phyloP scores from a whole-genome alignment of 768 basidiomycete species.

The Rhizopogon rudus region DNA sequence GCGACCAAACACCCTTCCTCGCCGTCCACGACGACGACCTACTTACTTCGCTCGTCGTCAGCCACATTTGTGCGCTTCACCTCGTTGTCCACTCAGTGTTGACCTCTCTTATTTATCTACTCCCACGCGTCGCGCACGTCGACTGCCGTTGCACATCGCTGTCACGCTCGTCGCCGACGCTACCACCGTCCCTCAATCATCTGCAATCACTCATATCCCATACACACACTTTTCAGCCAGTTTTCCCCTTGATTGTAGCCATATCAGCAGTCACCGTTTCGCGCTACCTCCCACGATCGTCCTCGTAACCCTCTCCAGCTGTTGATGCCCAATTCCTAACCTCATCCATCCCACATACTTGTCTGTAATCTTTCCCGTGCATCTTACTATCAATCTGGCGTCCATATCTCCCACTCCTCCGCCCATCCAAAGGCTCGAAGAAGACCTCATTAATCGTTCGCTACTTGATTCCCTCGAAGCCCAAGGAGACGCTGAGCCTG shows the following conservation, averaged over 20 bases:
- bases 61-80: slow-evolving; percentile 16
- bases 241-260: slow-evolving; percentile 33
- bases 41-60: slow-evolving; percentile 13
- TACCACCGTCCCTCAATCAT: slow-evolving; percentile 22
- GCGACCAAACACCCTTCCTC: slow-evolving; percentile 37
- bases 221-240: slow-evolving; percentile 18
- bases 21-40: slow-evolving; percentile 31
- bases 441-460: slow-evolving; percentile 85
- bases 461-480: slow-evolving; percentile 80
- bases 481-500: slow-evolving; percentile 76
- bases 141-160: slow-evolving; percentile 15
- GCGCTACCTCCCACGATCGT: slow-evolving; percentile 30
- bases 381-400: slow-evolving; percentile 42
- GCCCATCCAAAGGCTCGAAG: slow-evolving; percentile 35
- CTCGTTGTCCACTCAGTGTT: slow-evolving; percentile 17
- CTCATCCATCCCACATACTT: slow-evolving; percentile 19
- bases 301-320: slow-evolving; percentile 29
- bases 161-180: slow-evolving; percentile 19
- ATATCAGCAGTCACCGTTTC: slow-evolving; percentile 33
- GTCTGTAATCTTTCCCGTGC: slow-evolving; percentile 23
- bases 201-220: slow-evolving; percentile 24
- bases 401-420: slow-evolving; percentile 27
- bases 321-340: slow-evolving; percentile 38
- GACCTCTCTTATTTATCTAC: slow-evolving; percentile 29
- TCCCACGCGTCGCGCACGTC: slow-evolving; percentile 38